Base-by-base conservation (phyloP, 306 rosid genomes). In the Malus sylvestris region DNA sequence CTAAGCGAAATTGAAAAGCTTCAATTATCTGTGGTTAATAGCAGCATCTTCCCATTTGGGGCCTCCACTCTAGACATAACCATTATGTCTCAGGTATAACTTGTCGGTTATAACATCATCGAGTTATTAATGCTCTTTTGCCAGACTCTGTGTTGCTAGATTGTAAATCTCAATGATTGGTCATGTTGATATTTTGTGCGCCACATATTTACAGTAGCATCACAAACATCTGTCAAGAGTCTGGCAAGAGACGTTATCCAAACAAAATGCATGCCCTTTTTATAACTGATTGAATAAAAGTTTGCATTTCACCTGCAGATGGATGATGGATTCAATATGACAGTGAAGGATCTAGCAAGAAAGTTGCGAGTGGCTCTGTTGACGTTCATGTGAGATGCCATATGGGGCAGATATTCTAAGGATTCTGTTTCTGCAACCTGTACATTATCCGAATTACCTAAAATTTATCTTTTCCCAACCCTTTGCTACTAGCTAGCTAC, bases 41-140 rank as follows among this genome's bases (percentile, higher is more conserved):
- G 63, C 25, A 87, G 80, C 62, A 81, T 83, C 35, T 68, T 89
- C 70, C 83, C 82, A 20, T 91, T 91, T 72, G 89, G 92, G 9
- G 79, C 67, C 25, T 86, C 87, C 53, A 81, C 73, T 70, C 73
- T 87, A 2, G 89, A 87, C 58, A 76, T 92, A 6, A 90, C 92
- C 32, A 45, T 89, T 42, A 58, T 89, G 78, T 91, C 91, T 68
- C 87, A 88, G 97, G 97, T 93, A 81, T 6, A 23, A 16, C 27
- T 52, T 51, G 19, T 35, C 63, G 10, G 35, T 18, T 32, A 6
- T 71, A 12, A n/a, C 45, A 61, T 13, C 51, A 45, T 13, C 18
- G 51, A 45, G 4, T 45, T 59, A 59, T 55, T 55, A 19, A 55
- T 55, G 23, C 10, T 55, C 20, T 55, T 19, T 3, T 18, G 4